Conservation (phyloP, 139 green algal genomes). For the Coelastrella sp. region DNA sequence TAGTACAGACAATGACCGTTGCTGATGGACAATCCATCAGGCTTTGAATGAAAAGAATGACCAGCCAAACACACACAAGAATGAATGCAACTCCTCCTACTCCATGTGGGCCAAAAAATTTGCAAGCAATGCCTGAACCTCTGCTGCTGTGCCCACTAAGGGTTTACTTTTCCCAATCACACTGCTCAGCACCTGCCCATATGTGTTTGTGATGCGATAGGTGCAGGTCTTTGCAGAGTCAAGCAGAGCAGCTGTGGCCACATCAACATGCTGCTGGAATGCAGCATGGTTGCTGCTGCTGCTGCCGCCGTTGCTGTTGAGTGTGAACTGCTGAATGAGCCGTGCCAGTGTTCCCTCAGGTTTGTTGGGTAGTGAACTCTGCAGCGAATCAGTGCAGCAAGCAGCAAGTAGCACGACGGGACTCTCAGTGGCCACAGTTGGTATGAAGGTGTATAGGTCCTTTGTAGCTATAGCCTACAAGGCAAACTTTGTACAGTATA, state of each 20-base stretch:
- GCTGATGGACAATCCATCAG: no score
- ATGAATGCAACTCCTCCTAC: background rate
- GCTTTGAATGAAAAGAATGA: background rate
- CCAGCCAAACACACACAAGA: background rate
- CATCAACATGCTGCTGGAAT: slow-evolving; percentile 39
- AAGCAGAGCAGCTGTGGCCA: slow-evolving; percentile 25
- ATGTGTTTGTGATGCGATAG: slow-evolving; percentile 38
- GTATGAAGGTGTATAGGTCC: no score
- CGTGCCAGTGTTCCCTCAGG: background rate
- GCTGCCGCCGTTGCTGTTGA: slow-evolving; percentile 21
- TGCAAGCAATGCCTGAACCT: background rate
- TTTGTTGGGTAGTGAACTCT: slow-evolving; percentile 33
- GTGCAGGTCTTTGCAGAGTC: slow-evolving; percentile 33
- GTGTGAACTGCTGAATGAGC: slow-evolving; percentile 3
- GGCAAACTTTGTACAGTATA: no score
- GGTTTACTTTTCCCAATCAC: background rate
- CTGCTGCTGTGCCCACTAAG: background rate
- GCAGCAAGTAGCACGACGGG: background rate
- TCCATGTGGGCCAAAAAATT: slow-evolving; percentile 31
- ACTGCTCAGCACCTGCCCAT: slow-evolving; percentile 15
- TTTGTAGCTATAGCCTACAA: no score
- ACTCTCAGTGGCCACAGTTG: no score
- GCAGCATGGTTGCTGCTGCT: background rate
- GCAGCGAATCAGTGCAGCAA: background rate
- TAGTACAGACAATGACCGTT: no score